A percentile compares a stretch with the other conserved stretches of the same genome.
Conservation (phyloP, 441 rosid species). For the Codiaeum variegatum region DNA sequence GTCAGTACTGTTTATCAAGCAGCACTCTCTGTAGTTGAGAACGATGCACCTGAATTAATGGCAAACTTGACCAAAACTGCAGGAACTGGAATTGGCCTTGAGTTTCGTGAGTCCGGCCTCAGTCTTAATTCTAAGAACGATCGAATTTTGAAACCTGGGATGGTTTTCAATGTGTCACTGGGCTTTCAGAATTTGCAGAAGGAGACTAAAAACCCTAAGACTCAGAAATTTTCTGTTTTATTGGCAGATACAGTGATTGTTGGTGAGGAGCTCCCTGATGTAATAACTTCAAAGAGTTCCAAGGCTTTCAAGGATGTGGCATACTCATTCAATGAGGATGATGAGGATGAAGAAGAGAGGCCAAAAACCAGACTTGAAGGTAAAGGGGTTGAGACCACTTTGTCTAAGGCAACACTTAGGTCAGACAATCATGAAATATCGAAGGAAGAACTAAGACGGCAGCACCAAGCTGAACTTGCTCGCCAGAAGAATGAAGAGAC, state of each 20-base stretch:
- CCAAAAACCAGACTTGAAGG: slow-evolving; percentile 29
- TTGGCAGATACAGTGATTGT: slow-evolving; percentile 86
- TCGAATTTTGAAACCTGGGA: slow-evolving; percentile 45
- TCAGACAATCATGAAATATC: slow-evolving; percentile 75
- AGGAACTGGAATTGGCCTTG: slow-evolving; percentile 90
- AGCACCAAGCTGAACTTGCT: slow-evolving; percentile 94
- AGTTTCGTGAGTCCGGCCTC: slow-evolving; percentile 79
- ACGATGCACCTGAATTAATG: slow-evolving; percentile 64
- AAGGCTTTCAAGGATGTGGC: slow-evolving; percentile 81
- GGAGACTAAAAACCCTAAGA: slow-evolving; percentile 46
- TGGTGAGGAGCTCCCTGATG: slow-evolving; percentile 47
- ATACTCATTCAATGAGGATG: slow-evolving; percentile 79
- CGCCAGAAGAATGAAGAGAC: slow-evolving; percentile 90
- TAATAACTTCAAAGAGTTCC: slow-evolving; percentile 56
- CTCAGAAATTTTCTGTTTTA: slow-evolving; percentile 50
- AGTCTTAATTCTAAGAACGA: slow-evolving; percentile 77
- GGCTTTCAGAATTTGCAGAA: slow-evolving; percentile 85
- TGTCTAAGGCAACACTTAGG: slow-evolving; percentile 74
- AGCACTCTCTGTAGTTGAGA: slow-evolving; percentile 58
- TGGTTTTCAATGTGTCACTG: slow-evolving; percentile 78
- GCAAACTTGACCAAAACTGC: slow-evolving; percentile 73
- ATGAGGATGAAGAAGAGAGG: slow-evolving; percentile 39
- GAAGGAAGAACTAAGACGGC: slow-evolving; percentile 82
- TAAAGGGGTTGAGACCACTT: slow-evolving; percentile 31
- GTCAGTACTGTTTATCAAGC: slow-evolving; percentile 54